These are phyloP conservation scores for Zasmidium citrigriseum DNA, from an alignment of 2,329 filamentous ascomycete genomes.

Conservation along the genomic window DNA sequence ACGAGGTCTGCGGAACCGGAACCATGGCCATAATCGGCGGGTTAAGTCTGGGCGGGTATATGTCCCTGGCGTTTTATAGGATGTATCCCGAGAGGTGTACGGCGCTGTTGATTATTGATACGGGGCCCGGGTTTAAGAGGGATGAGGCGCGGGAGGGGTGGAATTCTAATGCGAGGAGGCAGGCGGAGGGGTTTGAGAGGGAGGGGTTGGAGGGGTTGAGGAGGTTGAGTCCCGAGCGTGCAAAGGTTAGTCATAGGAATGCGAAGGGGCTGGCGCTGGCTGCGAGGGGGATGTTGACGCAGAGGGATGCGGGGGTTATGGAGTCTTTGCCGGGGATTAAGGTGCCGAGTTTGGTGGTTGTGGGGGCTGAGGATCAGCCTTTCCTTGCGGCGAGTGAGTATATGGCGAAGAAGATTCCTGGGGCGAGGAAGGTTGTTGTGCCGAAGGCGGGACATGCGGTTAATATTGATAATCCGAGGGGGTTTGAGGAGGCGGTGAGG, in stretches of 20 bases:
- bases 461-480: conserved; percentile 29
- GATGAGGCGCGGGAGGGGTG: conserved; percentile 26
- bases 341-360: conserved; percentile 27
- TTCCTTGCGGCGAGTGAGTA: conserved; percentile 31
- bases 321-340: conserved; percentile 23
- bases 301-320: conserved; percentile 26
- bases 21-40: conserved; percentile 28
- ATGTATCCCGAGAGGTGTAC: conserved; percentile 24
- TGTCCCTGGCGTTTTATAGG: conserved; percentile 30
- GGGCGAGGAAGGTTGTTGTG: conserved; percentile 26
- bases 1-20: conserved; percentile 19
- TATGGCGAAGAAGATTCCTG: conserved; percentile 33
- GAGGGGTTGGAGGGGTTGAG: conserved; percentile 21
- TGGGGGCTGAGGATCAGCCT: conserved; percentile 29
- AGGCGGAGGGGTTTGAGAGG: conserved; percentile 23
- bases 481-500: conserved; percentile 23
- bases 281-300: conserved; percentile 31
- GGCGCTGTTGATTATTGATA: conserved; percentile 32
- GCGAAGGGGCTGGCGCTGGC: conserved; percentile 28
- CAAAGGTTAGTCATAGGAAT: conserved; percentile 22
- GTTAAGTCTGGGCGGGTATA: conserved; percentile 31
- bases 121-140: conserved; percentile 31
- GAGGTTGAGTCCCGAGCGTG: conserved; percentile 21
- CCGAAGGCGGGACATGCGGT: conserved; percentile 30
- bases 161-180: conserved; percentile 27